Percentiles rank a stretch among this genome's conserved stretches.
phyloP scores from a whole-genome alignment of 768 basidiomycete genomes.

The Xerocomus potaroensis region DNA sequence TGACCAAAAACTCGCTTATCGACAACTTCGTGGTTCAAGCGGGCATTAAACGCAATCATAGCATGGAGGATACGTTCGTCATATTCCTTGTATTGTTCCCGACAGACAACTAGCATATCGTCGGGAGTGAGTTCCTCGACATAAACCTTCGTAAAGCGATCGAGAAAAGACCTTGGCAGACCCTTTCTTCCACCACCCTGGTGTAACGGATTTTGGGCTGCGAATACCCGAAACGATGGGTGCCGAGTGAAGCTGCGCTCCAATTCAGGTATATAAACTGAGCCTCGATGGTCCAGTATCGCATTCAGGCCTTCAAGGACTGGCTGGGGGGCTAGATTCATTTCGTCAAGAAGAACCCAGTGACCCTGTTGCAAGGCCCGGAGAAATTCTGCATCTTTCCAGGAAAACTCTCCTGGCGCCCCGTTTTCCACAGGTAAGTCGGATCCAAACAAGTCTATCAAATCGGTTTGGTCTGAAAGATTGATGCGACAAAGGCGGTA shows the following conservation, averaged over 20 bases:
- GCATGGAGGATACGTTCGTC: constrained; percentile 48
- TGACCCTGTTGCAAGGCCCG: constrained; percentile 90
- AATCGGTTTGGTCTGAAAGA: constrained; percentile 95
- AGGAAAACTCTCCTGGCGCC: constrained; percentile 86
- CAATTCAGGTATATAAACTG: constrained; percentile 92
- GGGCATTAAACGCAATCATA: constrained; percentile 83
- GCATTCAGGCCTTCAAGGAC: constrained; percentile 97
- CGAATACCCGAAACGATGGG: constrained; percentile 94
- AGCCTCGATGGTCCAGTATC: constrained; percentile 90
- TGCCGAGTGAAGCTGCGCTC: constrained; percentile 85
- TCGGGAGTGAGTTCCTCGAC: constrained; percentile 74
- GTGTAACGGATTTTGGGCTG: constrained; percentile 92
- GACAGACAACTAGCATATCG: constrained; percentile 78
- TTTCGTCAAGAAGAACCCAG: constrained; percentile 98
- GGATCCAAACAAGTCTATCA: constrained; percentile 93
- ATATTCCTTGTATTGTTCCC: constrained; percentile 62
- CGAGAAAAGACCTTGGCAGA: constrained; percentile 93
- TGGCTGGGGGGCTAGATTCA: constrained; percentile 97
- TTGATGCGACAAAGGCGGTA: constrained; percentile 89
- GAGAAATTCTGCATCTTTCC: constrained; percentile 97
- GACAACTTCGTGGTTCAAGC: constrained; percentile 64
- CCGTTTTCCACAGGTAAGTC: constrained; percentile 95
- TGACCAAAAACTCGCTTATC: constrained; percentile 63
- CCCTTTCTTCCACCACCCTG: constrained; percentile 98
- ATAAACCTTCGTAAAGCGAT: constrained; percentile 98